phyloP scores from a whole-genome alignment of 2,329 filamentous ascomycete species.

The Trichoderma asperellum region DNA sequence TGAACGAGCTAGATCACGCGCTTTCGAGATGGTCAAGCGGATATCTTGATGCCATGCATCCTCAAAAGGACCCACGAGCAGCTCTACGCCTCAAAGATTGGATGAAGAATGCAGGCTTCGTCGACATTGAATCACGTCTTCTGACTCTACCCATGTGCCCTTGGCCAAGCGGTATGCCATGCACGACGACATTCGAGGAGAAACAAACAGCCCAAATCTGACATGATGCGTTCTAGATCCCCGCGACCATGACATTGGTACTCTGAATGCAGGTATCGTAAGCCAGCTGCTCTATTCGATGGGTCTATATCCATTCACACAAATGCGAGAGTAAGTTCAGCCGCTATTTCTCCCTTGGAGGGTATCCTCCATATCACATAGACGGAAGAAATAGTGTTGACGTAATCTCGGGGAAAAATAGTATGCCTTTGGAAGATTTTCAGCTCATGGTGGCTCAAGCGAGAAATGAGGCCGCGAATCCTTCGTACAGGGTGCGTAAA shows the following conservation, averaged over 20 bases:
- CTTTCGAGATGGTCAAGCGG: slow-evolving; percentile 68
- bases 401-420: slow-evolving; percentile 36
- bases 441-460: slow-evolving; percentile 61
- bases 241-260: slow-evolving; percentile 57
- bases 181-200: background rate
- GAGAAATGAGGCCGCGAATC: slow-evolving; percentile 56
- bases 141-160: slow-evolving; percentile 70
- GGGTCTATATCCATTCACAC: slow-evolving; percentile 60
- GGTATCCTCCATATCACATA: background rate
- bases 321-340: slow-evolving; percentile 50
- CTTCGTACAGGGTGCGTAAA: slow-evolving; percentile 56
- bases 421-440: slow-evolving; percentile 62
- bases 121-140: slow-evolving; percentile 67
- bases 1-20: slow-evolving; percentile 57
- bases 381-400: background rate
- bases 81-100: slow-evolving; percentile 62
- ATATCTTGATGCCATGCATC: slow-evolving; percentile 65
- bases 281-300: slow-evolving; percentile 58
- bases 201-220: background rate
- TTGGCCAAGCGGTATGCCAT: slow-evolving; percentile 65
- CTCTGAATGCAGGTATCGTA: slow-evolving; percentile 58
- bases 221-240: slow-evolving; percentile 44
- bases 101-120: slow-evolving; percentile 66
- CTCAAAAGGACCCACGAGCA: slow-evolving; percentile 67
- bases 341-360: background rate